Percentiles rank a stretch among this genome's conserved stretches.
Conservation (phyloP, 306 rosid genomes). For the Castanea mollissima region DNA sequence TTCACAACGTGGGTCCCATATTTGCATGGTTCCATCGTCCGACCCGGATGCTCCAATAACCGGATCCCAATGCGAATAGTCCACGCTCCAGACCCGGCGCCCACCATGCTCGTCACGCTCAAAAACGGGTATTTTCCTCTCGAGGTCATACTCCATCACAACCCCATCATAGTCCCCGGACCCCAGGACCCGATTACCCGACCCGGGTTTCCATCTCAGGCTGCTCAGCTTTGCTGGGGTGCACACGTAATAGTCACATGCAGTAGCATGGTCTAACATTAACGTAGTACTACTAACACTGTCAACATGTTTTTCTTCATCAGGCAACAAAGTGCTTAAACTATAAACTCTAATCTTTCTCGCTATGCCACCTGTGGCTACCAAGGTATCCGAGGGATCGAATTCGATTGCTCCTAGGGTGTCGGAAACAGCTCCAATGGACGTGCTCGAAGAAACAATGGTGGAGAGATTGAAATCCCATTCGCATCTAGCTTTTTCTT, state of each 20-base stretch:
- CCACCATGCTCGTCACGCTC: conserved; percentile 77
- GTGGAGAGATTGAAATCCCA: conserved; percentile 49
- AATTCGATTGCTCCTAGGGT: conserved; percentile 52
- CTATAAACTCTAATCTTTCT: conserved; percentile 47
- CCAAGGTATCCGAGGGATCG: conserved; percentile 38
- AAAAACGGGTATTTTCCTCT: conserved; percentile 36
- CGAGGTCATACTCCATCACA: conserved; percentile 58
- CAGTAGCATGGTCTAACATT: conserved; percentile 37
- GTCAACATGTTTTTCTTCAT: neutral
- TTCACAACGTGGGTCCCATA: conserved; percentile 60
- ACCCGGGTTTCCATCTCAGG: conserved; percentile 53
- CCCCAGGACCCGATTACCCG: conserved; percentile 38
- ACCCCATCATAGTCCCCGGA: conserved; percentile 70
- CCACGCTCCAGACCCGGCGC: conserved; percentile 65
- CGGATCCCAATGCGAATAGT: conserved; percentile 42
- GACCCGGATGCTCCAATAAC: conserved; percentile 55
- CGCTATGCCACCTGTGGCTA: conserved; percentile 63
- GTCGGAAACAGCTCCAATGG: conserved; percentile 21
- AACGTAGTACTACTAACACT: neutral
- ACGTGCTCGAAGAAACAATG: conserved; percentile 32
- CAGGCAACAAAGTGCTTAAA: conserved; percentile 21
- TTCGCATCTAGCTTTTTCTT: conserved; percentile 17
- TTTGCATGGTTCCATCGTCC: conserved; percentile 66
- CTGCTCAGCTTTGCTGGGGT: conserved; percentile 69
- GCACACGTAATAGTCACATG: conserved; percentile 44